Conservation (phyloP, 768 basidiomycete genomes). For the Phaeotremella fagi region DNA sequence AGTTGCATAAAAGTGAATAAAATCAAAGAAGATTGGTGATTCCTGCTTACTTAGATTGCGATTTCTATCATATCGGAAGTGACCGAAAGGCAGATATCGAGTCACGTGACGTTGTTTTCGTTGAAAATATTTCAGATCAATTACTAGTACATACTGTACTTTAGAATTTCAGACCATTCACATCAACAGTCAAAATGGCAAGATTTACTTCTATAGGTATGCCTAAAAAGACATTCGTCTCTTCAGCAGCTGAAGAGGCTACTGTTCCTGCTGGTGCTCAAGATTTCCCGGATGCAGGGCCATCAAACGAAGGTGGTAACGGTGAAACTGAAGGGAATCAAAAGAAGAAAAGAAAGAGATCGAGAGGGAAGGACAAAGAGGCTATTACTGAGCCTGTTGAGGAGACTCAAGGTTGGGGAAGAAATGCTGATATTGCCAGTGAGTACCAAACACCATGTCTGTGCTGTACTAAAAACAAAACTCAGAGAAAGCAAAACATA, state of each 20-base stretch:
- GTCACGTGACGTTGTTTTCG: neutral
- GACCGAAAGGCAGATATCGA: too few species aligned
- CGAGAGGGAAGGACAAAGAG: neutral
- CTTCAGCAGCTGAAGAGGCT: constrained; percentile 44
- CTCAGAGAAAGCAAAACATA: constrained; percentile 19
- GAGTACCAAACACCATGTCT: constrained; percentile 14
- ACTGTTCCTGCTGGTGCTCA: neutral
- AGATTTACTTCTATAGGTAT: constrained; percentile 46
- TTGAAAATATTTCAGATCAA: neutral
- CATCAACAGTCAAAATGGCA: constrained; percentile 27
- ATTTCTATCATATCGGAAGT: too few species aligned
- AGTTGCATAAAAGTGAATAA: too few species aligned
- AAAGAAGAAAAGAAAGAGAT: constrained; percentile 54
- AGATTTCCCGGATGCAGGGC: constrained; percentile 25
- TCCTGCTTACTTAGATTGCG: too few species aligned
- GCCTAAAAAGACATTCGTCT: constrained; percentile 32
- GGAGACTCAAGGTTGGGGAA: constrained; percentile 27
- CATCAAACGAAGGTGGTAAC: constrained; percentile 12
- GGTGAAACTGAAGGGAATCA: constrained; percentile 49
- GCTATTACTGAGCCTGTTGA: constrained; percentile 35
- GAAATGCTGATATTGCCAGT: constrained; percentile 34
- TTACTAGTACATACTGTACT: neutral
- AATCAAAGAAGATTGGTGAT: too few species aligned
- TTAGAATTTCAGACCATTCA: neutral
- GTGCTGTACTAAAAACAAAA: neutral